These are phyloP conservation scores for Acanthamoeba triangularis DNA, from an alignment of 208 protist genomes.

Conservation along the genomic window DNA sequence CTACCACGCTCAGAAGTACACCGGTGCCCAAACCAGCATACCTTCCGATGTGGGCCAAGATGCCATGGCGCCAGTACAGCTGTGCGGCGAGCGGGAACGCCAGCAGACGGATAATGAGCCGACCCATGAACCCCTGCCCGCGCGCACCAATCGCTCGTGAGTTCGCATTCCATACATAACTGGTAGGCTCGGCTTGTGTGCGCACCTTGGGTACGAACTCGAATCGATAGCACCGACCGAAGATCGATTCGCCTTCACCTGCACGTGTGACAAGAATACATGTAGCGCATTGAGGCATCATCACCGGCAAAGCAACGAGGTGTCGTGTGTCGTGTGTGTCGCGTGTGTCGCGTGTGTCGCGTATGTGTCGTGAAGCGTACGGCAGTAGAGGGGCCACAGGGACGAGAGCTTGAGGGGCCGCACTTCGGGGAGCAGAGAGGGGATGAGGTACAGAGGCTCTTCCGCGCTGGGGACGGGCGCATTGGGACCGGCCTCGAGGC, in stretches of 20 bases:
- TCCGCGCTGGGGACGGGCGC: too few relatives aligned
- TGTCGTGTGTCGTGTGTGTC: too few relatives aligned
- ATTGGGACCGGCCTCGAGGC: too few relatives aligned
- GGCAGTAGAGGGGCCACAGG: conserved; percentile 20
- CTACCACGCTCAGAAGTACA: too few relatives aligned
- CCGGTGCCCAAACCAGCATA: not conserved
- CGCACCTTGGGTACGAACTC: conserved; percentile 48
- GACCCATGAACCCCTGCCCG: conserved; percentile 50
- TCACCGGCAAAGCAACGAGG: not conserved
- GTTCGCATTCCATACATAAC: too few relatives aligned
- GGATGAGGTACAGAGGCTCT: conserved; percentile 41
- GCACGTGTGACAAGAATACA: too few relatives aligned
- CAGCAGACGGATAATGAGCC: conserved; percentile 66
- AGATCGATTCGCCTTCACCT: not conserved
- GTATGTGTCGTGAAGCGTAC: not conserved
- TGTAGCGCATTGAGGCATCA: too few relatives aligned
- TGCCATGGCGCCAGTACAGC: conserved; percentile 16
- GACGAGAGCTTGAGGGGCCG: conserved; percentile 33
- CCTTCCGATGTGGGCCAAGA: conserved; percentile 20
- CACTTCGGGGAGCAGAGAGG: conserved; percentile 57
- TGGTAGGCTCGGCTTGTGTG: not conserved
- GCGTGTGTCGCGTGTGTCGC: not conserved
- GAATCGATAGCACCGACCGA: conserved; percentile 41
- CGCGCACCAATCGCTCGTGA: too few relatives aligned
- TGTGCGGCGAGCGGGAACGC: conserved; percentile 36